These are phyloP conservation scores for Fusarium sacchari DNA, from an alignment of 2,329 filamentous ascomycete genomes.

Conservation along the genomic window DNA sequence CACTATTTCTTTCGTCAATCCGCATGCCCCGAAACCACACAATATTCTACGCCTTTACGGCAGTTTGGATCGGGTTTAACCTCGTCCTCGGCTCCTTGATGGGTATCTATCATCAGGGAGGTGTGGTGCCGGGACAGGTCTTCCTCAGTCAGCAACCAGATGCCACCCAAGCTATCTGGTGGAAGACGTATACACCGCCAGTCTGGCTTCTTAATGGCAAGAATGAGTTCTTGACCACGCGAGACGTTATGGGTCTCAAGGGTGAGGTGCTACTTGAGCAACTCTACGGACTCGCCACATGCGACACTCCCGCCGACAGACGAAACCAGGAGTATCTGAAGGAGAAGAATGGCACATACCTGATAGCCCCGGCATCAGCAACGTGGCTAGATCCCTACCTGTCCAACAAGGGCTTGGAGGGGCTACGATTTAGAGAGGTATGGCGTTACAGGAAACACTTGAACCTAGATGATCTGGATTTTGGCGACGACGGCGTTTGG, in stretches of 20 bases:
- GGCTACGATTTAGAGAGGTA: conserved; percentile 73
- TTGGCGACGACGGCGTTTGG: conserved; percentile 80
- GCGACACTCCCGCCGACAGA: conserved; percentile 67
- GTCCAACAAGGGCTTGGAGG: conserved; percentile 66
- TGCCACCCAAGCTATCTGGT: conserved; percentile 79
- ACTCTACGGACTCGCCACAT: conserved; percentile 69
- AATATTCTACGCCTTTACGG: conserved; percentile 64
- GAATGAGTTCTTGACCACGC: conserved; percentile 75
- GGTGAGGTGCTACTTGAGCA: conserved; percentile 68
- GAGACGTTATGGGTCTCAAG: conserved; percentile 78
- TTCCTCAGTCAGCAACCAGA: conserved; percentile 77
- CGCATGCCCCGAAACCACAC: conserved; percentile 68
- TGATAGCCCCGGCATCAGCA: conserved; percentile 79
- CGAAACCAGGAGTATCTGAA: conserved; percentile 66
- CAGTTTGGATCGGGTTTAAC: conserved; percentile 76
- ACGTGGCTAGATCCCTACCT: conserved; percentile 74
- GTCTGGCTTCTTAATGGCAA: conserved; percentile 83
- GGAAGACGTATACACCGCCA: conserved; percentile 86
- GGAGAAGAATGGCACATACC: conserved; percentile 71
- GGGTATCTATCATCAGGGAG: conserved; percentile 85
- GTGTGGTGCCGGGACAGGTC: conserved; percentile 78
- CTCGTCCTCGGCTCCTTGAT: conserved; percentile 74
- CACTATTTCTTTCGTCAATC: conserved; percentile 79
- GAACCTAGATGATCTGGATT: conserved; percentile 84
- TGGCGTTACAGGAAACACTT: conserved; percentile 76